A percentile compares a stretch with the other conserved stretches of the same genome.
These are phyloP conservation scores for Saksenaea vasiformis DNA, from an alignment of 371 early-diverging fungal species.

Conservation along the genomic window DNA sequence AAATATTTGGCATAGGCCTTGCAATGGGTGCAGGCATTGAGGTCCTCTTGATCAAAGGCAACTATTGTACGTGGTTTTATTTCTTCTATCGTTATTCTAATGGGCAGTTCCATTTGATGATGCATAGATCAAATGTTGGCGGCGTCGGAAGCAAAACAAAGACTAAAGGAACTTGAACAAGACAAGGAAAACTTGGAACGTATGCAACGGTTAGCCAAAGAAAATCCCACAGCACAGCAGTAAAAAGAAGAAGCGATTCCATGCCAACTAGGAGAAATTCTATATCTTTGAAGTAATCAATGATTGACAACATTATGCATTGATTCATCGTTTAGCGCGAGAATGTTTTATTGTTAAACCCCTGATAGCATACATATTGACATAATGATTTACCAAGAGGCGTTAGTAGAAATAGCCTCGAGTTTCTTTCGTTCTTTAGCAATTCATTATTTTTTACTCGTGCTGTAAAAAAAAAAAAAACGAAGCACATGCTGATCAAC, in stretches of 20 bases:
- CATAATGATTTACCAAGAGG: too few relatives aligned
- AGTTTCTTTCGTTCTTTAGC: too few relatives aligned
- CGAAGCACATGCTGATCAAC: neutral
- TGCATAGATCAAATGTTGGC: constrained; percentile 49
- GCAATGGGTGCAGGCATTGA: constrained; percentile 43
- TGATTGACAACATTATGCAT: too few relatives aligned
- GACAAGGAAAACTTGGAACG: constrained; percentile 43
- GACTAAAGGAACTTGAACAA: constrained; percentile 34
- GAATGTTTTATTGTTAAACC: too few relatives aligned
- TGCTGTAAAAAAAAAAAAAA: neutral
- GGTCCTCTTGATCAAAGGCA: constrained; percentile 43
- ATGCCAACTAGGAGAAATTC: neutral
- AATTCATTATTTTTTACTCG: too few relatives aligned
- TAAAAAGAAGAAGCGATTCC: neutral
- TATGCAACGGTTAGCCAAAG: constrained; percentile 20
- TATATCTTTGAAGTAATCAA: too few relatives aligned
- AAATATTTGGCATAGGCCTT: constrained; percentile 44
- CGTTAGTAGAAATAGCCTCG: too few relatives aligned
- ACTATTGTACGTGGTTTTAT: constrained; percentile 40
- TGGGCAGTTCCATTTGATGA: neutral
- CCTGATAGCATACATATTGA: too few relatives aligned
- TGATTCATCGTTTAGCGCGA: too few relatives aligned
- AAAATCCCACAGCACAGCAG: neutral
- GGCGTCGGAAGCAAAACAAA: constrained; percentile 49
- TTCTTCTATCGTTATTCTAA: neutral